phyloP scores from a whole-genome alignment of 768 basidiomycete species.

The Termitomyces sp. region DNA sequence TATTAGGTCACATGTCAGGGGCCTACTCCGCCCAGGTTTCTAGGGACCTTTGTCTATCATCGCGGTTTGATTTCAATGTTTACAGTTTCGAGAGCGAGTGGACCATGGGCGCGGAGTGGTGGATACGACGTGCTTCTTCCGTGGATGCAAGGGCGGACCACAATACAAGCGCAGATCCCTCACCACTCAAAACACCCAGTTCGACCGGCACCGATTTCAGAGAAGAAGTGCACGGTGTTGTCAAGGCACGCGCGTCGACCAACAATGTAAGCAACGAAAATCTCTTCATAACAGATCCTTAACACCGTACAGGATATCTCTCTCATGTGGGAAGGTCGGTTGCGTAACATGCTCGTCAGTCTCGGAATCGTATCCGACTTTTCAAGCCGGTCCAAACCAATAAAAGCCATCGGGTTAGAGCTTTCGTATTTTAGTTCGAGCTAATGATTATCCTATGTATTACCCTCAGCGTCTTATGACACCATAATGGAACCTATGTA shows the following conservation, averaged over 20 bases:
- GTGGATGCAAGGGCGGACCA: conserved; percentile 27
- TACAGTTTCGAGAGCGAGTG: conserved; percentile 97
- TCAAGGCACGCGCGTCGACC: conserved; percentile 88
- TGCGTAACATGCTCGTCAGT: conserved; percentile 86
- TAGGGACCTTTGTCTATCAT: conserved; percentile 79
- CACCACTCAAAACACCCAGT: conserved; percentile 4
- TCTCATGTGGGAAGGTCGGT: conserved; percentile 89
- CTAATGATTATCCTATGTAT: conserved; percentile 1
- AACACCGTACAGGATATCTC: conserved; percentile 65
- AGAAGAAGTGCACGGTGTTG: conserved; percentile 66
- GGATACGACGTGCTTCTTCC: conserved; percentile 63
- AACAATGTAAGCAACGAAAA: conserved; percentile 60
- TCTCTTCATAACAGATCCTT: background rate
- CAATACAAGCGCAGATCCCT: conserved; percentile 12
- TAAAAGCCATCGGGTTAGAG: conserved; percentile 88
- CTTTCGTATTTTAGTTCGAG: conserved; percentile 85
- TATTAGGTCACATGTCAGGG: conserved; percentile 89
- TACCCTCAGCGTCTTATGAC: background rate
- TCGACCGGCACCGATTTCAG: conserved; percentile 14
- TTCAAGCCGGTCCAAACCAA: conserved; percentile 78
- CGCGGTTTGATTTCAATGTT: conserved; percentile 93
- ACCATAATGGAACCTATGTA: background rate
- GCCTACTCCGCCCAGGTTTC: conserved; percentile 91
- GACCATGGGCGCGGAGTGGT: conserved; percentile 96
- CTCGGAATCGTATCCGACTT: conserved; percentile 91